These are phyloP conservation scores for Candida caryicola DNA, from an alignment of 805 yeast genomes.

Conservation along the genomic window DNA sequence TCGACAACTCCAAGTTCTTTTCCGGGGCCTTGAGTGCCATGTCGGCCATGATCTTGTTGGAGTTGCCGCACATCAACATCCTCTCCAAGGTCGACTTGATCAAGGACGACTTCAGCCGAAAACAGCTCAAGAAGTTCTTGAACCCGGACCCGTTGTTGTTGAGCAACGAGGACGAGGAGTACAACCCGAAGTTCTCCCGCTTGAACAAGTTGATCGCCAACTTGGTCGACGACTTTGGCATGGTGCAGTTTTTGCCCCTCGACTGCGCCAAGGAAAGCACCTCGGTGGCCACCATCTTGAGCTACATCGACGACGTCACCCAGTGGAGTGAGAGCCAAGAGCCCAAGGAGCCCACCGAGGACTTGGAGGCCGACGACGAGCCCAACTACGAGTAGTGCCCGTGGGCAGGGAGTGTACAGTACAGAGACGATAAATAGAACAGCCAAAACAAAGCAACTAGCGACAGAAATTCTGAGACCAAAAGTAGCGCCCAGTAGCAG, in stretches of 20 bases:
- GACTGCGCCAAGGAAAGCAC: slow-evolving; percentile 68
- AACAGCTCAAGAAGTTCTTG: slow-evolving; percentile 76
- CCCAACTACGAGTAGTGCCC: slow-evolving; percentile 6
- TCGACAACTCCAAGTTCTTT: slow-evolving; percentile 88
- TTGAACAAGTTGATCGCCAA: slow-evolving; percentile 82
- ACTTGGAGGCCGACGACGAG: slow-evolving; percentile 11
- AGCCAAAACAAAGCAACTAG: no score
- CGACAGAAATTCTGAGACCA: no score
- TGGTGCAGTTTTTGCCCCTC: slow-evolving; percentile 94
- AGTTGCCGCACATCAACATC: slow-evolving; percentile 90
- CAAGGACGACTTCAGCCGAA: slow-evolving; percentile 71
- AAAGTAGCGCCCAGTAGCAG: no score
- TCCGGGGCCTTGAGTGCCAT: slow-evolving; percentile 95
- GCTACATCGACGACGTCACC: slow-evolving; percentile 93
- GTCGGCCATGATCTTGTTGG: slow-evolving; percentile 96
- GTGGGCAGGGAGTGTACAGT: no score
- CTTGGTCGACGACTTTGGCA: slow-evolving; percentile 94
- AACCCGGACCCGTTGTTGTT: slow-evolving; percentile 89
- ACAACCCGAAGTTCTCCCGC: slow-evolving; percentile 59
- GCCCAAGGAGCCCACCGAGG: slow-evolving; percentile 87
- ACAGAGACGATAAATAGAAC: no score
- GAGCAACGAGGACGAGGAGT: slow-evolving; percentile 35
- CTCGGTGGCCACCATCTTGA: slow-evolving; percentile 75
- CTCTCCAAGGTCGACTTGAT: slow-evolving; percentile 84
- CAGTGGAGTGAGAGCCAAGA: slow-evolving; percentile 98